Evolutionary conservation across 768 basidiomycete genomes (phyloP).

Genomic region (Auricularia sp.): DNA sequence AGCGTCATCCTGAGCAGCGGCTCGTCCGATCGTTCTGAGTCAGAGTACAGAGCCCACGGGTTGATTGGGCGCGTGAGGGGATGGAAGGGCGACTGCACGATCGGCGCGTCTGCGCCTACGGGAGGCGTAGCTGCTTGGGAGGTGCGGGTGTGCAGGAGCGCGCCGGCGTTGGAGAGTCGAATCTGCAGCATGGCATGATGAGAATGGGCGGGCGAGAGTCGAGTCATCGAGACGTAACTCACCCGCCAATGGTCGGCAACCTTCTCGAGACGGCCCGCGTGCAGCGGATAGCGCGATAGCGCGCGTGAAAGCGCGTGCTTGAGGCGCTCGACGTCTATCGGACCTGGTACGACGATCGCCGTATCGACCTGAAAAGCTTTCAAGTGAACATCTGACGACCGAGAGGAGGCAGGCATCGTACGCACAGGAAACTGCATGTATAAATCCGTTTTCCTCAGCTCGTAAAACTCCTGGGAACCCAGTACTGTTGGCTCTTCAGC

Average conservation of each 20-base stretch:
- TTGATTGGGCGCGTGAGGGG: background rate
- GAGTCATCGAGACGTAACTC: background rate
- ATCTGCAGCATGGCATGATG: background rate
- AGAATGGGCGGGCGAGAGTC: background rate
- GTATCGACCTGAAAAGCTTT: background rate
- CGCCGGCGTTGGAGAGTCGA: background rate
- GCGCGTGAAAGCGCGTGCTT: background rate
- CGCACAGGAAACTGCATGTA: background rate
- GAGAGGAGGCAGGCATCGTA: background rate
- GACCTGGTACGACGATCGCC: background rate
- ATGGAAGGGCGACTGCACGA: background rate
- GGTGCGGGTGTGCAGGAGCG: background rate
- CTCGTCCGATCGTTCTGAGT: background rate
- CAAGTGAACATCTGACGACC: background rate
- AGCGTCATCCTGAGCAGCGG: background rate
- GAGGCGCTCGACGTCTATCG: background rate
- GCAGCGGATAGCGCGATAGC: background rate
- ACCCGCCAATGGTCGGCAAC: background rate
- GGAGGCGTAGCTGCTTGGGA: background rate
- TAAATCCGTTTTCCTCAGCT: background rate
- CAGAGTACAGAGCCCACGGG: background rate
- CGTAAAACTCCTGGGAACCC: background rate
- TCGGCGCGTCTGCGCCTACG: background rate
- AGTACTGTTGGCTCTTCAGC: background rate
- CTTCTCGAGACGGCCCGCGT: background rate